A percentile compares a stretch with the other conserved stretches of the same genome.
phyloP scores from a whole-genome alignment of 768 basidiomycete genomes.

The Lactarius akahatsu region DNA sequence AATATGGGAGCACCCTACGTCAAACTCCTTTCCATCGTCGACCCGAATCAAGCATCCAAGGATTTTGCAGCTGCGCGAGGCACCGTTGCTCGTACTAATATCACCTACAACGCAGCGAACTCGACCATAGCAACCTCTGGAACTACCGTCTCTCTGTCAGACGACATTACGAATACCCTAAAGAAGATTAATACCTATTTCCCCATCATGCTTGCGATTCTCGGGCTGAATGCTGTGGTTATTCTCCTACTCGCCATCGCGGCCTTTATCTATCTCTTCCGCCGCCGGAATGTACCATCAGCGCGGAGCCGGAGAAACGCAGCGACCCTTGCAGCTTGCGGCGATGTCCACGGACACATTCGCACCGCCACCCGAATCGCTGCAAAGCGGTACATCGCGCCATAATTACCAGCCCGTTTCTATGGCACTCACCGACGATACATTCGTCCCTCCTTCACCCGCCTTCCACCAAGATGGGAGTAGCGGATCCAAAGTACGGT shows the following conservation, averaged over 20 bases:
- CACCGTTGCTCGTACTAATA: constrained; percentile 59
- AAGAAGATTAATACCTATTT: constrained; percentile 63
- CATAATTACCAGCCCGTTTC: constrained; percentile 76
- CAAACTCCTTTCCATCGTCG: constrained; percentile 65
- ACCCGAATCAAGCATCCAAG: constrained; percentile 65
- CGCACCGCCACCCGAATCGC: constrained; percentile 21
- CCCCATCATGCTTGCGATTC: constrained; percentile 71
- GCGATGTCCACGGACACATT: constrained; percentile 31
- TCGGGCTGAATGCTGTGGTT: constrained; percentile 75
- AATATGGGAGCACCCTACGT: constrained; percentile 76
- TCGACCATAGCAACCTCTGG: constrained; percentile 41
- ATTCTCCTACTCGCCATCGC: constrained; percentile 55
- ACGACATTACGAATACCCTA: constrained; percentile 57
- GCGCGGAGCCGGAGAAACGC: constrained; percentile 38
- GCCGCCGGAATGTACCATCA: constrained; percentile 40
- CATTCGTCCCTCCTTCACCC: constrained; percentile 39
- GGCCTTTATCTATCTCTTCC: constrained; percentile 55
- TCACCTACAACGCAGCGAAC: constrained; percentile 58
- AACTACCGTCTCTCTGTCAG: constrained; percentile 53
- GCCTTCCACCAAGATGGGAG: constrained; percentile 31
- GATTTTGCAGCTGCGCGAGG: constrained; percentile 72
- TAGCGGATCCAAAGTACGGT: constrained; percentile 17
- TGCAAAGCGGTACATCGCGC: constrained; percentile 29
- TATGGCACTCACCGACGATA: constrained; percentile 44
- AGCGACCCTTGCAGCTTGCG: constrained; percentile 60